These are phyloP conservation scores for Fusarium globosum DNA, from an alignment of 2,329 filamentous ascomycete genomes.

Conservation along the genomic window DNA sequence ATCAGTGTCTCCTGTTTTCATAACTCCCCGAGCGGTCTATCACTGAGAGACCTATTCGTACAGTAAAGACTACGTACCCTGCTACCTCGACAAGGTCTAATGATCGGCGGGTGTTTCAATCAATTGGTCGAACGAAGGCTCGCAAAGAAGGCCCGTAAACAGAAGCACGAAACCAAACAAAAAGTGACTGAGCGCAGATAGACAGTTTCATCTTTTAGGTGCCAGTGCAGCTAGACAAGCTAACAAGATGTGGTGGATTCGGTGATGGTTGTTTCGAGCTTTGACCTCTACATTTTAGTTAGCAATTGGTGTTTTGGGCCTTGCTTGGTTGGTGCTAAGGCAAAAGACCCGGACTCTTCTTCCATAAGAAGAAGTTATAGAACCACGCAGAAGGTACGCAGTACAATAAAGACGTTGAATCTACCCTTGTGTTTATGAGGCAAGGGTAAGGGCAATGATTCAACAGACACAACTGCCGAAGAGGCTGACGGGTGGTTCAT, in stretches of 20 bases:
- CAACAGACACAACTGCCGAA: conserved; percentile 17
- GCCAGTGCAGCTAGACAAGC: not conserved
- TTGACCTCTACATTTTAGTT: conserved; percentile 1
- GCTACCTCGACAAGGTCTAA: not conserved
- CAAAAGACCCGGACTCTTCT: not conserved
- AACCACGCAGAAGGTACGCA: not conserved
- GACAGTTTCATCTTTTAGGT: conserved; percentile 9
- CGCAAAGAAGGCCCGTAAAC: not conserved
- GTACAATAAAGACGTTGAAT: not conserved
- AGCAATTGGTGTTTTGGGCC: not conserved
- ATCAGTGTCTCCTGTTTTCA: not conserved
- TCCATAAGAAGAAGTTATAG: not conserved
- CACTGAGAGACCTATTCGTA: not conserved
- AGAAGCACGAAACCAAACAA: conserved; percentile 6
- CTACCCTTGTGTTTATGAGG: not conserved
- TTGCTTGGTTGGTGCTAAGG: not conserved
- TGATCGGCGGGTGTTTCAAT: not conserved
- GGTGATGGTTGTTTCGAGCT: conserved; percentile 16
- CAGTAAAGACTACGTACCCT: not conserved
- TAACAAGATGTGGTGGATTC: conserved; percentile 6
- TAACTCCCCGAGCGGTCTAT: not conserved
- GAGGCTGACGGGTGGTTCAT: not conserved
- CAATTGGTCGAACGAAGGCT: conserved; percentile 2
- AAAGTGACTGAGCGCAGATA: conserved; percentile 2
- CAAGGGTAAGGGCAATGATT: conserved; percentile 6